Conservation (phyloP, 345 rosid species). For the Acer campestre region DNA sequence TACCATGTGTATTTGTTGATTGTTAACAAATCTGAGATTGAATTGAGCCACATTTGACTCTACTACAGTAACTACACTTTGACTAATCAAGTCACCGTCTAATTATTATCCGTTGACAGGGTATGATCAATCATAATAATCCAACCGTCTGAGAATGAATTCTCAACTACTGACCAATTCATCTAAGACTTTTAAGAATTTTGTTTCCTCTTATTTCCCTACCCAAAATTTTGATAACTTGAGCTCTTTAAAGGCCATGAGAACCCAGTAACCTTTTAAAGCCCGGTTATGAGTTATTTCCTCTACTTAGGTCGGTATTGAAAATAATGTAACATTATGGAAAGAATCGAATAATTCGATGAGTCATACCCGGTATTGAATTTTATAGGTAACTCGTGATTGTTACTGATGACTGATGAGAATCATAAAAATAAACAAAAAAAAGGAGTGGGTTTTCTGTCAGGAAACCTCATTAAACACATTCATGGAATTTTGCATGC, state of each 20-base stretch:
- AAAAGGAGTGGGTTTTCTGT: background rate
- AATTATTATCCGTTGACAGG: background rate
- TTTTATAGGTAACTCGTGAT: background rate
- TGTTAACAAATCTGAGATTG: too few species aligned
- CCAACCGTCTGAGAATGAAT: slow-evolving; percentile 2
- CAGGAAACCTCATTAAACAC: background rate
- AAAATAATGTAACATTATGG: too few species aligned
- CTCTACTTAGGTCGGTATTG: too few species aligned
- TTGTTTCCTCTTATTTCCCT: too few species aligned
- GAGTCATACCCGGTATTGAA: background rate
- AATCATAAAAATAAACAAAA: slow-evolving; percentile 8
- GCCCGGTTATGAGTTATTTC: too few species aligned
- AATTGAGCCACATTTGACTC: too few species aligned
- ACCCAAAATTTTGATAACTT: too few species aligned
- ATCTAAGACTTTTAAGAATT: too few species aligned
- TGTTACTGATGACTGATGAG: slow-evolving; percentile 7
- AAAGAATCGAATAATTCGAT: too few species aligned
- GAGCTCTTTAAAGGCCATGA: too few species aligned
- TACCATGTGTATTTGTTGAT: background rate
- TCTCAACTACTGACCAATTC: background rate
- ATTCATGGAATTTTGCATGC: slow-evolving; percentile 17
- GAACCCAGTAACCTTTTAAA: too few species aligned
- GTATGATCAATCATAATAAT: background rate
- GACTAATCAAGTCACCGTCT: background rate
- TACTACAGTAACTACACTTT: background rate